Evolutionary conservation across 139 green algal species (phyloP).

Genomic region (Ettlia oleoabundans): DNA sequence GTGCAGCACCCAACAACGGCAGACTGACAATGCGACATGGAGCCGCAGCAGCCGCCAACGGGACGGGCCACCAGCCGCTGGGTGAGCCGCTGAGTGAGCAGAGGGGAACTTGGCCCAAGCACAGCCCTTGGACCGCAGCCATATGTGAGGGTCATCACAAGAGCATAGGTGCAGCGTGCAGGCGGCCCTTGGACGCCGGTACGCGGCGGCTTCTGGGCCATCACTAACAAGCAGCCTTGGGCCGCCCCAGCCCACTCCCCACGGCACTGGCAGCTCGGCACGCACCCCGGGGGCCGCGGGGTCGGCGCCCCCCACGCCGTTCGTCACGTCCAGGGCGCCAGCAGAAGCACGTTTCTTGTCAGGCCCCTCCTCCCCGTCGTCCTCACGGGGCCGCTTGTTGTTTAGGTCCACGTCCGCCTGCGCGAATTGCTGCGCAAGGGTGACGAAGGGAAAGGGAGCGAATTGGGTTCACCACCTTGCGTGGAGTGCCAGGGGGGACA

Average conservation of each 20-base stretch:
- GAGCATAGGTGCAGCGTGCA: neutral
- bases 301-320: constrained; percentile 2
- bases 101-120: no score
- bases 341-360: constrained; percentile 46
- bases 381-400: constrained; percentile 52
- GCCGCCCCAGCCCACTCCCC: neutral
- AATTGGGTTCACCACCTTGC: neutral
- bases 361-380: constrained; percentile 36
- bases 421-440: neutral
- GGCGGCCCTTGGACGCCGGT: neutral
- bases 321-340: neutral
- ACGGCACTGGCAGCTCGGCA: neutral
- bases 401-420: constrained; percentile 8
- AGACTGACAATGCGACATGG: neutral
- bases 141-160: no score
- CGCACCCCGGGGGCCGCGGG: constrained; percentile 1
- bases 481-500: neutral
- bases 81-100: no score
- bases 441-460: neutral
- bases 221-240: neutral
- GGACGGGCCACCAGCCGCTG: no score
- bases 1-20: neutral
- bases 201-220: neutral
- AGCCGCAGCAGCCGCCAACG: no score
- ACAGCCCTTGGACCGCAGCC: no score